These are phyloP conservation scores for Puccinia brachypodii DNA, from an alignment of 1,284 basidiomycete species.

Conservation along the genomic window DNA sequence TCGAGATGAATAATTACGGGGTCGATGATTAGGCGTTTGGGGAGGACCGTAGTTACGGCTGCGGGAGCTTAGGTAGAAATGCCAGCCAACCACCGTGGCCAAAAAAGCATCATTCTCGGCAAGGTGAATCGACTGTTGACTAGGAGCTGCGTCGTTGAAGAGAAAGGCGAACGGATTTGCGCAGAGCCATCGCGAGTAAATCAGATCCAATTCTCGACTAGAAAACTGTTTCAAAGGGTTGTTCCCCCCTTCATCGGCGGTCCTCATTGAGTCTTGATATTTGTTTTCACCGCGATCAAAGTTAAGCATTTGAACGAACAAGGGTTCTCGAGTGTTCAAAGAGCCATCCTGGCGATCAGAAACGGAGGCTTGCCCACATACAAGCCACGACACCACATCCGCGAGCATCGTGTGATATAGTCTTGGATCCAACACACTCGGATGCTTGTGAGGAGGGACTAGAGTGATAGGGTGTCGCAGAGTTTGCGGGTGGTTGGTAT, in stretches of 20 bases:
- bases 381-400: conserved; percentile 34
- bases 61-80: conserved; percentile 14
- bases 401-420: conserved; percentile 45
- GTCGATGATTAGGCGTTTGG: not conserved
- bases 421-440: conserved; percentile 8
- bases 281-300: conserved; percentile 41
- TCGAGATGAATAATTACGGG: not conserved
- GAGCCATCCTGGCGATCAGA: conserved; percentile 11
- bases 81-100: conserved; percentile 37
- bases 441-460: conserved; percentile 23
- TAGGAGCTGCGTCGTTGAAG: conserved; percentile 10
- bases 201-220: conserved; percentile 11
- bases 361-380: conserved; percentile 15
- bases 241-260: not conserved
- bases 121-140: not conserved
- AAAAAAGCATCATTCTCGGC: conserved; percentile 23
- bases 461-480: not conserved
- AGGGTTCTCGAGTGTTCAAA: not conserved
- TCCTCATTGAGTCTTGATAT: not conserved
- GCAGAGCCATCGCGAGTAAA: conserved; percentile 33
- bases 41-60: not conserved
- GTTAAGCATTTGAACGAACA: conserved; percentile 41
- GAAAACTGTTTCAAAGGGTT: conserved; percentile 38
- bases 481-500: not conserved
- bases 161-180: conserved; percentile 34